Base-by-base conservation (phyloP, 495 filamentous ascomycete species). In the Halenospora varia region DNA sequence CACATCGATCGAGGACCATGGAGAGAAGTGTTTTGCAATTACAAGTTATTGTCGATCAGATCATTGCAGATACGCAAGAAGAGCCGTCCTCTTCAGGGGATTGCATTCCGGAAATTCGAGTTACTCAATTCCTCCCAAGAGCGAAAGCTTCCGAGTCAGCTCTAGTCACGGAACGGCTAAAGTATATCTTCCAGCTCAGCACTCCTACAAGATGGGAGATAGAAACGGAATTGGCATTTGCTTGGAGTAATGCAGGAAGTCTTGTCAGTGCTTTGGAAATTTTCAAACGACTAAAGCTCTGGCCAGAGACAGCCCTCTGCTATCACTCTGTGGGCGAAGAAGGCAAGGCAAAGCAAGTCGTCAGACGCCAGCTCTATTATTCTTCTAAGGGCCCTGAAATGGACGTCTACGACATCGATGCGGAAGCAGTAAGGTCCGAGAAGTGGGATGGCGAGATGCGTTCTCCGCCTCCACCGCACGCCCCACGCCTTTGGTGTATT, bases 281-380 rank as follows among this genome's bases (percentile, higher is more conserved):
- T 63, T 99, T 96, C 72, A 92, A 96, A 72, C 81, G 94, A 2
- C 77, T 99, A 10, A 85, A 93, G 47, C 87, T 99, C 73, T 97
- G 93, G 92, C 88, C 94, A 10, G 94, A 99, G 73, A 90, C 88
- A 9, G 94, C 95, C 0, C 78, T 99, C 0, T 99, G 94, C 70
- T 90, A 87, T 67, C 64, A 66, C 25, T 66, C 66, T 22, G 78
- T 79, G 6, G 74, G 69, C 35, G 68, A 68, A 55, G 94, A 97
- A 71, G 88, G 87, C 18, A 94, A 92, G 67, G 94, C 90, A 2
- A 83, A 78, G 51, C 76, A 74, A 6, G 78, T 96, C 26, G 73
- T 97, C 18, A 83, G 88, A 25, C 78, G 84, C 62, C 86, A 93
- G 59, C 79, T 99, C 2, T 96, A 88, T 73, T 74, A 83, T 25